Percentiles rank a stretch among this genome's conserved stretches.
Conservation (phyloP, 805 yeast genomes). For the Tanozyma kutaoensis region DNA sequence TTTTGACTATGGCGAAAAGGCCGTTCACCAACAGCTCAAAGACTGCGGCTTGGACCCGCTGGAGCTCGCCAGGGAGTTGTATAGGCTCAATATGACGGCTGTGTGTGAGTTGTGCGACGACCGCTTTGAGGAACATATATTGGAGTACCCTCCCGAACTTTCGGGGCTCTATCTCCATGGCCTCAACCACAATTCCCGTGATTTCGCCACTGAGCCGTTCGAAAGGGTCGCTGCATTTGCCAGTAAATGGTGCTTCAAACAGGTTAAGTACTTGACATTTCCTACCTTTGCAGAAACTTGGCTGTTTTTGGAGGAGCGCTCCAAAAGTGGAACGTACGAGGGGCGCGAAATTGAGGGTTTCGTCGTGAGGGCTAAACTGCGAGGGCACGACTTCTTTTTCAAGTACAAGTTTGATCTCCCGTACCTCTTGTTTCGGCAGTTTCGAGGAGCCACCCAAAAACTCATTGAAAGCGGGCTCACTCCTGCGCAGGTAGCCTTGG, state of each 20-base stretch:
- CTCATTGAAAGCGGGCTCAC: conserved; percentile 25
- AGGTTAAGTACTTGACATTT: conserved; percentile 33
- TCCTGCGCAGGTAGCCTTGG: conserved; percentile 4
- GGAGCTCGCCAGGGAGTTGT: conserved; percentile 45
- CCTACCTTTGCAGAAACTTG: conserved; percentile 28
- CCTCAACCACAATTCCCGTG: conserved; percentile 51
- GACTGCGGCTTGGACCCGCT: conserved; percentile 20
- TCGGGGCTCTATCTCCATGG: conserved; percentile 92
- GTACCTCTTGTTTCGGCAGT: conserved; percentile 75
- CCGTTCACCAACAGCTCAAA: conserved; percentile 41
- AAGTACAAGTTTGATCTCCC: conserved; percentile 95
- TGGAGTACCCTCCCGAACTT: conserved; percentile 49
- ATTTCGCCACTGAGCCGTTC: conserved; percentile 55
- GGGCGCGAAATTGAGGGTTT: conserved; percentile 83
- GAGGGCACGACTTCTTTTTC: conserved; percentile 51
- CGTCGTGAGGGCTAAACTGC: conserved; percentile 37
- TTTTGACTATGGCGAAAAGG: conserved; percentile 56
- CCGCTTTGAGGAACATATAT: conserved; percentile 82
- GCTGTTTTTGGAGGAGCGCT: conserved; percentile 39
- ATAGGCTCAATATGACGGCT: conserved; percentile 52
- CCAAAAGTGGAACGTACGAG: conserved; percentile 57
- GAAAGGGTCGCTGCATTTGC: conserved; percentile 50
- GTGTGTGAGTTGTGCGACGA: conserved; percentile 93
- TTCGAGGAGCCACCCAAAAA: conserved; percentile 74
- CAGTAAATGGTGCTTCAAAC: conserved; percentile 51